Conservation (phyloP, 176 grass and related monocot species). For the Juncus effusus region DNA sequence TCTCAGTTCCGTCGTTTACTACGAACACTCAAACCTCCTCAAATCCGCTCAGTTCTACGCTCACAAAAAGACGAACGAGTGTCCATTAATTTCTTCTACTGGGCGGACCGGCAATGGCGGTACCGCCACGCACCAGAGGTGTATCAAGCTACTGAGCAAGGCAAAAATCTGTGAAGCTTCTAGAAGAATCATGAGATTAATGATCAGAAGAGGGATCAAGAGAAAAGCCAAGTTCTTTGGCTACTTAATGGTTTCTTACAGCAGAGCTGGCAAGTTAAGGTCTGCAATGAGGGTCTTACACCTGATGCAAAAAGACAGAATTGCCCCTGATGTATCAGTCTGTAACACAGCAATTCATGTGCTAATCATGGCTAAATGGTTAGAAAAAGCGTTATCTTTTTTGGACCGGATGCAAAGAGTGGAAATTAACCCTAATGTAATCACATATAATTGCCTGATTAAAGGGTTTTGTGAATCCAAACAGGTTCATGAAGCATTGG, state of each 20-base stretch:
- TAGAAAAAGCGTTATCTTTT: conserved; percentile 66
- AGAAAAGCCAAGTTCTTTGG: conserved; percentile 41
- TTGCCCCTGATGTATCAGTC: conserved; percentile 49
- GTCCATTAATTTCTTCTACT: conserved; percentile 72
- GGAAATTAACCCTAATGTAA: conserved; percentile 39
- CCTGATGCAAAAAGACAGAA: conserved; percentile 86
- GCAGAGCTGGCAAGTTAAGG: conserved; percentile 69
- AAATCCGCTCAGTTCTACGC: conserved; percentile 64
- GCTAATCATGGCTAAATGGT: conserved; percentile 54
- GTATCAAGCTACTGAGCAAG: conserved; percentile 66
- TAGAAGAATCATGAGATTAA: conserved; percentile 65
- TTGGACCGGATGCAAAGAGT: conserved; percentile 55
- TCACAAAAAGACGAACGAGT: conserved; percentile 43
- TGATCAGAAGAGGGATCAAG: conserved; percentile 57
- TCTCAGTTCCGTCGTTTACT: conserved; percentile 58
- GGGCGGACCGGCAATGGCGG: conserved; percentile 77
- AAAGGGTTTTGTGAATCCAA: conserved; percentile 64
- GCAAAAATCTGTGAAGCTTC: conserved; percentile 73
- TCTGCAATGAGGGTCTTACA: conserved; percentile 84
- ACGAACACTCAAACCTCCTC: conserved; percentile 48
- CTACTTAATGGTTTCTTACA: conserved; percentile 83
- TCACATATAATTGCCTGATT: conserved; percentile 77
- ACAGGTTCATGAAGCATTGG: conserved; percentile 44
- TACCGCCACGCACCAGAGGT: conserved; percentile 80
- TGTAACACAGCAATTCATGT: conserved; percentile 70